Percentiles rank a stretch among this genome's conserved stretches.
Conservation (phyloP, 2,329 filamentous ascomycete genomes). For the Penicillium sp. region DNA sequence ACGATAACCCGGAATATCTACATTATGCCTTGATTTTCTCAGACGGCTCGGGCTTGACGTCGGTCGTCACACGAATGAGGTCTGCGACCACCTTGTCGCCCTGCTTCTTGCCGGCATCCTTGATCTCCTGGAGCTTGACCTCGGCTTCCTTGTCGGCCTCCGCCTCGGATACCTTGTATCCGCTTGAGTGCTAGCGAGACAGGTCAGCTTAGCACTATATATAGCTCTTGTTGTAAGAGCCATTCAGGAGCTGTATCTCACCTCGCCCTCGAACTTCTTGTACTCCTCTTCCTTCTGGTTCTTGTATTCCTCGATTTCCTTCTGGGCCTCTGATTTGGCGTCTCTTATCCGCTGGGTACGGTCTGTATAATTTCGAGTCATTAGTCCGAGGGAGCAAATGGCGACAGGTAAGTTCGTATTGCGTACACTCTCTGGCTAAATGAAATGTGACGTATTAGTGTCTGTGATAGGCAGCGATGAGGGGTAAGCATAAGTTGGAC, state of each 20-base stretch:
- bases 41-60: constrained; percentile 65
- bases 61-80: constrained; percentile 73
- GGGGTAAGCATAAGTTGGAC: constrained; percentile 17
- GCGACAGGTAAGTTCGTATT: constrained; percentile 3
- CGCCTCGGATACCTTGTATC: constrained; percentile 73
- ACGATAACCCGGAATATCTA: constrained; percentile 10
- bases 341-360: constrained; percentile 96
- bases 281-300: constrained; percentile 86
- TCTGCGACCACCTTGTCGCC: constrained; percentile 73
- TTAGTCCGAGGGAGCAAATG: constrained; percentile 12
- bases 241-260: constrained; percentile 27
- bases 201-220: neutral
- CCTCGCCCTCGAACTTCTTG: constrained; percentile 82
- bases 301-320: constrained; percentile 91
- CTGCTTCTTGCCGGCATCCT: constrained; percentile 67
- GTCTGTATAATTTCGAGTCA: constrained; percentile 44
- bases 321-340: constrained; percentile 90
- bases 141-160: constrained; percentile 75
- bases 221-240: neutral
- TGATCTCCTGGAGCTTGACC: constrained; percentile 70
- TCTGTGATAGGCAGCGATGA: neutral
- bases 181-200: constrained; percentile 66
- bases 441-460: constrained; percentile 23
- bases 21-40: constrained; percentile 37
- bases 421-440: constrained; percentile 75